Percentiles rank a stretch among this genome's conserved stretches.
Conservation (phyloP, 2,329 filamentous ascomycete species). For the Xylaria sp. region DNA sequence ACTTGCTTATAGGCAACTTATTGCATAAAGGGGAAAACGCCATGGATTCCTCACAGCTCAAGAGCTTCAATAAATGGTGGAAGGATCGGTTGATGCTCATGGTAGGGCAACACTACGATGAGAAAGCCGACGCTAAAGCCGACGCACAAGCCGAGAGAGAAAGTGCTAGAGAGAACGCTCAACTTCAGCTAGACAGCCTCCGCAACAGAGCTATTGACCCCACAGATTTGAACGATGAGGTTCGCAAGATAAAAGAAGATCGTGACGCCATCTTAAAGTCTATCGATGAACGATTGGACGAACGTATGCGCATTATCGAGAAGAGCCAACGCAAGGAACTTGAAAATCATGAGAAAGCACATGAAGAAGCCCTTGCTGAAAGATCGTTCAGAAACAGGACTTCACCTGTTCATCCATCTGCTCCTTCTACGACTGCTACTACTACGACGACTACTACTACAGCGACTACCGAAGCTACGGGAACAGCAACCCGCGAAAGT, state of each 20-base stretch:
- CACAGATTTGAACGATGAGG: conserved; percentile 18
- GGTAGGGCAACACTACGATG: conserved; percentile 27
- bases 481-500: not conserved
- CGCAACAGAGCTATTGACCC: conserved; percentile 13
- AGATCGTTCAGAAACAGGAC: conserved; percentile 13
- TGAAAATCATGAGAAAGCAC: conserved; percentile 13
- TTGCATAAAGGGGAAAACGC: not conserved
- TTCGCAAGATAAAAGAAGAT: conserved; percentile 9
- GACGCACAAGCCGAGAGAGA: conserved; percentile 30
- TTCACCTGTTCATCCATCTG: conserved; percentile 1
- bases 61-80: conserved; percentile 26
- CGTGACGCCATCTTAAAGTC: conserved; percentile 14
- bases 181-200: conserved; percentile 20
- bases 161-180: conserved; percentile 10
- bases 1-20: not conserved
- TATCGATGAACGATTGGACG: conserved; percentile 18
- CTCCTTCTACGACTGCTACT: not conserved
- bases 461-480: not conserved
- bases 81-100: conserved; percentile 23
- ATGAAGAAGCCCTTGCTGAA: conserved; percentile 19
- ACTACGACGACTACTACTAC: not conserved
- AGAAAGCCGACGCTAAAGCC: conserved; percentile 19
- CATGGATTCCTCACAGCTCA: conserved; percentile 27
- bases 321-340: conserved; percentile 30
- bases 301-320: conserved; percentile 14